Evolutionary conservation across 2,329 filamentous ascomycete genomes (phyloP), one percentile per base, ranked within the genome.

Genomic region (Hypoxylon sp.): DNA sequence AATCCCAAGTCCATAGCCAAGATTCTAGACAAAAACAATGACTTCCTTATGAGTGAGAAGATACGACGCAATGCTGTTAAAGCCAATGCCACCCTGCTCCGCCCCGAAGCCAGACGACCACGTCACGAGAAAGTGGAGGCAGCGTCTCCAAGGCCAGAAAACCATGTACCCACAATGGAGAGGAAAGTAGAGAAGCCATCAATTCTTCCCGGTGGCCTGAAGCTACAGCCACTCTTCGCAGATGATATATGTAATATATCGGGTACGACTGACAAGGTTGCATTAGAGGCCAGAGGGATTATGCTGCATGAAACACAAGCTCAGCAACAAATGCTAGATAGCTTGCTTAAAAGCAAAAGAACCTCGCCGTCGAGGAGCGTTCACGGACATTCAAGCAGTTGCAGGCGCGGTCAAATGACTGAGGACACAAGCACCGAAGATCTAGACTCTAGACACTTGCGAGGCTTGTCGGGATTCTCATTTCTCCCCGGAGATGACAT

Each of bases 31-130:
- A 60, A 58, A 3, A 57, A 74, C 10, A 71, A 71, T 19, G 77
- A 78, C 63, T 73, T 74, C 24, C 54, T 71, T 53, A 57, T 74
- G 33, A 78, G 77, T 50, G 68, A 77, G 46, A 75, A 62, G 53
- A 57, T 77, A 26, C 70, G 70, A 17, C 67, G 42, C 48, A 61
- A 63, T 8, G 72, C 76, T 26, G 68, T 64, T 1, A 37, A 47
- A 1, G 31, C 55, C 1, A 63, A 47, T 22, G 24, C 46, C 26
- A 35, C 8, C 17, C 37, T n/a, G 5, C 6, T 19, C 19, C 29
- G 42, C 24, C 17, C 8, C 9, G 46, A 54, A 46, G 37, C 35
- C 9, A 68, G 64, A 50, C 64, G 22, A 26, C 19, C 33, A 29
- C 50, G 57, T 9, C 52, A 55, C 19, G 22, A 24, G 31, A 47